These are phyloP conservation scores for Erysimum pusillum DNA, from an alignment of 441 rosid species.

Conservation along the genomic window DNA sequence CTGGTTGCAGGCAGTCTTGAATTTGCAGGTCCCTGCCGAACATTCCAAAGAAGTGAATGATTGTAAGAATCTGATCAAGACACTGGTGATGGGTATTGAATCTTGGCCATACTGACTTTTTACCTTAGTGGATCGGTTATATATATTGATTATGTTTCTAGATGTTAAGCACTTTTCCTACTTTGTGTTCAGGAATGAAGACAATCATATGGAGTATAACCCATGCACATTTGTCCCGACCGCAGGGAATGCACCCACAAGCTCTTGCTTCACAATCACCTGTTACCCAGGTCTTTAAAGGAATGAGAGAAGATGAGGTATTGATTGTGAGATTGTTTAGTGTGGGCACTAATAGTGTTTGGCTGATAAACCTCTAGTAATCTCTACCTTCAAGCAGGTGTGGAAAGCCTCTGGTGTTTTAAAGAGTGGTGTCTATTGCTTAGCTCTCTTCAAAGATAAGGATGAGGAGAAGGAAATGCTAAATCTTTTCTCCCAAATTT, in stretches of 20 bases:
- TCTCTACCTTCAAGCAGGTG: constrained; percentile 61
- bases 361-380: constrained; percentile 47
- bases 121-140: constrained; percentile 13
- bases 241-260: constrained; percentile 86
- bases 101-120: constrained; percentile 34
- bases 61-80: constrained; percentile 95
- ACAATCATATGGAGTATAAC: constrained; percentile 98
- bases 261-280: constrained; percentile 71
- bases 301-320: constrained; percentile 99
- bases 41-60: constrained; percentile 98
- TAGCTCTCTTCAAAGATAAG: constrained; percentile 97
- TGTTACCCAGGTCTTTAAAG: constrained; percentile 79
- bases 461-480: constrained; percentile 98
- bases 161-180: constrained; percentile 39
- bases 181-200: constrained; percentile 85
- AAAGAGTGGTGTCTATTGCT: constrained; percentile 95
- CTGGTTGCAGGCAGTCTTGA: constrained; percentile 92
- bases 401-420: constrained; percentile 97
- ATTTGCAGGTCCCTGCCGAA: constrained; percentile 94
- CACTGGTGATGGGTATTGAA: constrained; percentile 94
- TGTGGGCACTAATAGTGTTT: constrained; percentile 28
- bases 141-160: constrained; percentile 21
- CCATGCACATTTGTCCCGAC: constrained; percentile 92
- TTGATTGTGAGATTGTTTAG: constrained; percentile 35
- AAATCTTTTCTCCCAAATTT: constrained; percentile 84